Conservation (phyloP, 495 filamentous ascomycete species). For the Daldinia caldariorum region DNA sequence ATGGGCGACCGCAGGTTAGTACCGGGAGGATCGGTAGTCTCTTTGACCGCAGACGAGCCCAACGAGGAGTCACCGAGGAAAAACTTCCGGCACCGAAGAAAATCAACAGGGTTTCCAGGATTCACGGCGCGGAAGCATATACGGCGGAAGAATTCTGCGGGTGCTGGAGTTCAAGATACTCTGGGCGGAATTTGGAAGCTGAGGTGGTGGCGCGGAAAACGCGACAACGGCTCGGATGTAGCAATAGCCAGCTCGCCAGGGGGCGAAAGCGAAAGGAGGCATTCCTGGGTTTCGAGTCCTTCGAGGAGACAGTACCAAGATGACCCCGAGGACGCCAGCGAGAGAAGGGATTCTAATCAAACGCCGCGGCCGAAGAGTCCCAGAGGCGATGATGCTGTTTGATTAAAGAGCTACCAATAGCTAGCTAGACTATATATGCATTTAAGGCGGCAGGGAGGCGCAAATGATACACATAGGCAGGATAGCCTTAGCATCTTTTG, state of each 20-base stretch:
- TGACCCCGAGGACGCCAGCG: conserved; percentile 21
- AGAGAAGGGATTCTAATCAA: conserved; percentile 24
- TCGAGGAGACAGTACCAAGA: conserved; percentile 9
- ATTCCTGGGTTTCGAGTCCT: conserved; percentile 31
- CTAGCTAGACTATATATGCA: conserved; percentile 20
- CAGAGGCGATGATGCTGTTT: conserved; percentile 46
- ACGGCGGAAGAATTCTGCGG: conserved; percentile 46
- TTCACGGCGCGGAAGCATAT: conserved; percentile 56
- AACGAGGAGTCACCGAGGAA: conserved; percentile 43
- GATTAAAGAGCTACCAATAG: conserved; percentile 15
- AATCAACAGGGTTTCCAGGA: conserved; percentile 64
- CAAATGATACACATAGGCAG: conserved; percentile 35
- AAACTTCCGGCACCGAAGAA: conserved; percentile 54
- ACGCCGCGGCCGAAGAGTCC: conserved; percentile 19
- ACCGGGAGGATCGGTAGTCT: conserved; percentile 45
- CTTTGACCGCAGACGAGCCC: conserved; percentile 26
- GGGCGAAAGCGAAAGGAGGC: conserved; percentile 24
- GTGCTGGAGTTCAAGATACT: conserved; percentile 51
- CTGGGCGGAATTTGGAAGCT: conserved; percentile 52
- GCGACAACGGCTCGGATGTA: conserved; percentile 27
- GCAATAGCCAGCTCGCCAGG: conserved; percentile 37
- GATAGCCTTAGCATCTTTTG: conserved; percentile 29
- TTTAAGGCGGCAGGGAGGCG: conserved; percentile 11
- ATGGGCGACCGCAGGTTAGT: conserved; percentile 39
- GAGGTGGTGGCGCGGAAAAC: conserved; percentile 53